Evolutionary conservation across 2,329 filamentous ascomycete species (phyloP), one percentile per base, ranked within the genome.

Genomic region (Phaeosphaeriaceae sp.): DNA sequence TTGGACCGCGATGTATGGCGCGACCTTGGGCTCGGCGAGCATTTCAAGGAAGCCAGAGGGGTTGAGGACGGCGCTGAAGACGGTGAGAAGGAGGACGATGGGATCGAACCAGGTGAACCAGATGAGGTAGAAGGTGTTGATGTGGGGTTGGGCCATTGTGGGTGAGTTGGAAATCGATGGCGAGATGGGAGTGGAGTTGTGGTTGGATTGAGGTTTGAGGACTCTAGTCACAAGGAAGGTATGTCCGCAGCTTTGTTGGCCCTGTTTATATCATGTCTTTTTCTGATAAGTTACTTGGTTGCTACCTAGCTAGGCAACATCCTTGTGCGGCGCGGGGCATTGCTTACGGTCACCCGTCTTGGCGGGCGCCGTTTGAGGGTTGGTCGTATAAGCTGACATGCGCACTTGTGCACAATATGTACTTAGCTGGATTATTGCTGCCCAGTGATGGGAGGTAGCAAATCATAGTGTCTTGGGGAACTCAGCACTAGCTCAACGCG

Each of bases 31-130:
- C 3, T 46, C 51, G 3, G 40, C 41, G 17, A 58, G 60, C 5
- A 61, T 54, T 17, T 54, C 47, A 13, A 58, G 51, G 9, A 54
- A 46, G 10, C 42, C 51, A 1, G 49, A 54, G 1, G 57, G 54
- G 7, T 50, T 47, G 36, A 56, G 47, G 50, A 63, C 54, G 42
- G 54, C 60, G 3, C 25, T n/a, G 25, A 63, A 6, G n/a, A 53
- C 51, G 13, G 60, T 63, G 40, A 63, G 44, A 47, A 61, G 52
- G 33, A 60, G 50, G 15, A 58, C 49, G 15, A 47, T 44, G 15
- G 60, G 60, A n/a, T 63, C 60, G 2, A 63, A 50, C 11, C 19
- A 55, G 27, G 60, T 63, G 40, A 63, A 63, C 60, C 60, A 63
- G 19, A 58, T 54, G 20, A 52, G 47, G 21, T 63, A 60, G 27